Conservation (phyloP, 805 yeast genomes). For the Myxozyma udenii region DNA sequence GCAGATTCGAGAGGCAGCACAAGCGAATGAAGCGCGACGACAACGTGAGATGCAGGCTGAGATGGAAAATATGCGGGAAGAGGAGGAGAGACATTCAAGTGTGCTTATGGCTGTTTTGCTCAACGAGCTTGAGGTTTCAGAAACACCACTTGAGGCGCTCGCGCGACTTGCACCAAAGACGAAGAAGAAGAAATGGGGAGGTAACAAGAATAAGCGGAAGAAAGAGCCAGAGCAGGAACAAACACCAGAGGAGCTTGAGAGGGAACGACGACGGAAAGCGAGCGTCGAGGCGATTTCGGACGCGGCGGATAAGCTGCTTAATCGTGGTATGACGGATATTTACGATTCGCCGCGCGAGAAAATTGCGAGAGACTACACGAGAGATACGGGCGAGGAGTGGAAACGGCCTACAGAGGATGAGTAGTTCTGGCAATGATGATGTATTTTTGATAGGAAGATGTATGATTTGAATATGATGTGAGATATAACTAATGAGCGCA, state of each 20-base stretch:
- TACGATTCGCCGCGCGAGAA: slow-evolving; percentile 60
- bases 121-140: slow-evolving; percentile 52
- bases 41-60: slow-evolving; percentile 19
- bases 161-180: slow-evolving; percentile 33
- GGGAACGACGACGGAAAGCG: slow-evolving; percentile 32
- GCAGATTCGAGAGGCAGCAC: slow-evolving; percentile 42
- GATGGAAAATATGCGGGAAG: slow-evolving; percentile 2
- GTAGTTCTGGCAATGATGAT: not conserved
- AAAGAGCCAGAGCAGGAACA: slow-evolving; percentile 15
- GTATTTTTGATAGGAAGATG: not conserved
- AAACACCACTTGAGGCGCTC: slow-evolving; percentile 57
- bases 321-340: slow-evolving; percentile 44
- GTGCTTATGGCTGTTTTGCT: slow-evolving; percentile 41
- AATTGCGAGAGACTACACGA: slow-evolving; percentile 46
- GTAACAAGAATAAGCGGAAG: slow-evolving; percentile 6
- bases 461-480: not conserved
- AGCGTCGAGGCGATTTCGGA: slow-evolving; percentile 48
- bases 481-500: not conserved
- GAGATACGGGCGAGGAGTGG: slow-evolving; percentile 44
- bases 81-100: slow-evolving; percentile 18
- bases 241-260: slow-evolving; percentile 3
- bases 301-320: slow-evolving; percentile 46
- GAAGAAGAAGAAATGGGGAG: slow-evolving; percentile 3
- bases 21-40: slow-evolving; percentile 38
- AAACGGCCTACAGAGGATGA: not conserved